Evolutionary conservation across 805 yeast species (phyloP).

Genomic region (Candida yuanshanica): DNA sequence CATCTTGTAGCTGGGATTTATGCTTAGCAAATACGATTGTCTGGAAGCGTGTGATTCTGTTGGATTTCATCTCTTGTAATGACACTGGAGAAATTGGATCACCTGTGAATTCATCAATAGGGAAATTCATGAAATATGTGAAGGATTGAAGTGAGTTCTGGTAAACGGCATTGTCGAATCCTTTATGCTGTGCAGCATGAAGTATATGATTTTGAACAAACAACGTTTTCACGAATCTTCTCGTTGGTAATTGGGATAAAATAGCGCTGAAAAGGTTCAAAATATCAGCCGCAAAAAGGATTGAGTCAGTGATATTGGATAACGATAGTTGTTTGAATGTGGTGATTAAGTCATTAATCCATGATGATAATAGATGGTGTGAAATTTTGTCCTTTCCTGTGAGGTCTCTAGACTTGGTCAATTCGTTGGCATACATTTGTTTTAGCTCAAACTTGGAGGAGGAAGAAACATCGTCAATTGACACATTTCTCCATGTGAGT

Average conservation of each 20-base stretch:
- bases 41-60: constrained; percentile 21
- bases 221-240: constrained; percentile 30
- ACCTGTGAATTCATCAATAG: constrained; percentile 39
- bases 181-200: neutral
- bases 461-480: neutral
- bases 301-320: neutral
- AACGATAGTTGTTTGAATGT: neutral
- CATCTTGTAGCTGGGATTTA: constrained; percentile 14
- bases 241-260: constrained; percentile 36
- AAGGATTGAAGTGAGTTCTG: constrained; percentile 9
- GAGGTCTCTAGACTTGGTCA: neutral
- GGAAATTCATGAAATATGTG: constrained; percentile 28
- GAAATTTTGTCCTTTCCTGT: constrained; percentile 7
- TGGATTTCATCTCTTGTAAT: constrained; percentile 7
- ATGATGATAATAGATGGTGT: constrained; percentile 1
- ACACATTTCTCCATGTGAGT: constrained; percentile 8
- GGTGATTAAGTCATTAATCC: constrained; percentile 1
- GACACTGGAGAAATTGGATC: constrained; percentile 16
- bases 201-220: constrained; percentile 21
- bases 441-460: neutral
- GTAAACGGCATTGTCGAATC: neutral
- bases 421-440: constrained; percentile 1
- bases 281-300: constrained; percentile 1
- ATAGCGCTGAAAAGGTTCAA: constrained; percentile 24
- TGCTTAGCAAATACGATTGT: constrained; percentile 14